Base-by-base conservation (phyloP, 2,329 filamentous ascomycete genomes). In the Talaromyces islandicus region DNA sequence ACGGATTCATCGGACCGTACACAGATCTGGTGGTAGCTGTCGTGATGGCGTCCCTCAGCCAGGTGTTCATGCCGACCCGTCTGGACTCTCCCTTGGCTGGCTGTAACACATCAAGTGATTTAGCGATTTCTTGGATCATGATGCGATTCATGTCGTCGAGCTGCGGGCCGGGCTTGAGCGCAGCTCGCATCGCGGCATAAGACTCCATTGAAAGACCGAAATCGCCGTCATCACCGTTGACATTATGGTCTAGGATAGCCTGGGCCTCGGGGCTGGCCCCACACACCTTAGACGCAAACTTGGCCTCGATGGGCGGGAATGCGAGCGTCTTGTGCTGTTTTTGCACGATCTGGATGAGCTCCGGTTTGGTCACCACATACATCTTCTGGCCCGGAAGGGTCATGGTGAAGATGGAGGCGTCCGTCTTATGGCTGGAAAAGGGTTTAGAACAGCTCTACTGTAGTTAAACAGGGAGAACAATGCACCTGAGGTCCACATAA, bases 151-250 rank as follows among this genome's bases (percentile, higher is more conserved):
- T 55, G 21, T 55, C 54, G 32, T 55, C 54, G 1, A 55, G 54
- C 4, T 41, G 30, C 35, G 32, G 11, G 7, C 54, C 54, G 35
- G 54, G 54, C 21, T 25, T 32, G 30, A 55, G 54, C 54, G 54
- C 54, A 24, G 19, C 54, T 55, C 35, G 10, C 54, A 55, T 55
- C 4, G 30, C 54, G 7, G 54, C 11, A 9, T 55, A 29, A 19
- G 54, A 55, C 32, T 55, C 54, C 54, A 55, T 55, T n/a, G 54
- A 55, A 43, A 55, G 54, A 41, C 54, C 54, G 30, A 55, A 55
- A 55, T 55, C 54, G 54, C 54, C 54, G 2, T 55, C 32, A 25
- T 55, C 54, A 17, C 54, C 54, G n/a, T 55, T 55, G 54, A 55
- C 32, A n/a, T 55, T 55, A 32, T 43, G 27, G 54, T 27, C 2